phyloP scores from a whole-genome alignment of 768 basidiomycete species.

The Cystofilobasidium bisporidii region DNA sequence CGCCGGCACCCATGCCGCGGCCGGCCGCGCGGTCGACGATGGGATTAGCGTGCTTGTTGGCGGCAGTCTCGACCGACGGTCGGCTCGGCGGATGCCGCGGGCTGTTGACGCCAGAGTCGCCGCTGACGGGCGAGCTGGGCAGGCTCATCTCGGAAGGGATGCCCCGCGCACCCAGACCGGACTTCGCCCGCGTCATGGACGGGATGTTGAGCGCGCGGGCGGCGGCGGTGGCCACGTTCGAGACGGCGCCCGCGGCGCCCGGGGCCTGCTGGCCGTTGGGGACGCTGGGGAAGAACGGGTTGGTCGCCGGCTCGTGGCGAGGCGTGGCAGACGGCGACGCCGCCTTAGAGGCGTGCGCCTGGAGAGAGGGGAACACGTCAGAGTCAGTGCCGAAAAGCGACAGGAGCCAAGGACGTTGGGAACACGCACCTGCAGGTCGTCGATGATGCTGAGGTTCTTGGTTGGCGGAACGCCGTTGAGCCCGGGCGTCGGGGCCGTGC shows the following conservation, averaged over 20 bases:
- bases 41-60: neutral
- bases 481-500: neutral
- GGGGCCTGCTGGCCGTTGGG: neutral
- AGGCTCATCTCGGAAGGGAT: conserved; percentile 21
- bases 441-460: conserved; percentile 26
- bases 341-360: neutral
- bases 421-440: conserved; percentile 23
- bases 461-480: neutral
- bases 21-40: neutral
- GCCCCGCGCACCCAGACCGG: conserved; percentile 9
- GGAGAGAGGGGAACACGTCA: neutral
- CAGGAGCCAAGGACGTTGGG: neutral
- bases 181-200: neutral
- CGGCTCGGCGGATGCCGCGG: neutral
- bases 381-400: neutral
- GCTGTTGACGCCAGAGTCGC: neutral
- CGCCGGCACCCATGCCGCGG: neutral
- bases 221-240: conserved; percentile 4
- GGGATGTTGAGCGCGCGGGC: conserved; percentile 12
- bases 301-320: conserved; percentile 2
- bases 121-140: conserved; percentile 6
- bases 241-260: neutral
- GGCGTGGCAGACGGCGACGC: conserved; percentile 6
- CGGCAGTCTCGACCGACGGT: neutral
- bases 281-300: conserved; percentile 22